A percentile compares a stretch with the other conserved stretches of the same genome.
Conservation (phyloP, 148 eudicot species). For the Rhododendron henanense region DNA sequence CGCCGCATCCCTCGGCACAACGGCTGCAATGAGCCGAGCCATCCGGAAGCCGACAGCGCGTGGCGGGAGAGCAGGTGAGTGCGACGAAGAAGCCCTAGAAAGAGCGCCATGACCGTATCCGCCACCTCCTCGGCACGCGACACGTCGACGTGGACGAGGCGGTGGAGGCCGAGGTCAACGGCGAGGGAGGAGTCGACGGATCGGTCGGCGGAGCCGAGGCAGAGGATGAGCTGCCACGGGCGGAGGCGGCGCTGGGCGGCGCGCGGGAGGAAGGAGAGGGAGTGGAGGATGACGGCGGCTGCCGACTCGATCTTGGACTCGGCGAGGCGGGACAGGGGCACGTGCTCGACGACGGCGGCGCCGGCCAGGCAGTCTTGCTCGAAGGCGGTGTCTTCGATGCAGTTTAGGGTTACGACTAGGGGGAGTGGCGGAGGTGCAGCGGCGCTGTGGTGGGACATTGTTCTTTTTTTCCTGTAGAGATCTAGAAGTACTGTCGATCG, state of each 20-base stretch:
- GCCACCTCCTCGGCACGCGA: conserved; percentile 91
- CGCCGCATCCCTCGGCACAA: conserved; percentile 95
- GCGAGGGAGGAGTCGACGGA: conserved; percentile 89
- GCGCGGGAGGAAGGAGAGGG: conserved; percentile 92
- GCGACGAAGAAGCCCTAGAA: conserved; percentile 71
- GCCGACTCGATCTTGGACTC: conserved; percentile 78
- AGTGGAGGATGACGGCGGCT: conserved; percentile 81
- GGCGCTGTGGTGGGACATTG: conserved; percentile 29
- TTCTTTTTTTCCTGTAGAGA: neutral
- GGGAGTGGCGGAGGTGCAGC: conserved; percentile 40
- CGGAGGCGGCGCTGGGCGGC: conserved; percentile 97
- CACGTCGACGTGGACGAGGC: conserved; percentile 83
- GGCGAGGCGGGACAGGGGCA: conserved; percentile 67
- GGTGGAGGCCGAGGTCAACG: conserved; percentile 64
- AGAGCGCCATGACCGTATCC: conserved; percentile 84
- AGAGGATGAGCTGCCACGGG: conserved; percentile 82
- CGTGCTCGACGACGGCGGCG: conserved; percentile 72
- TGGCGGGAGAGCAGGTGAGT: conserved; percentile 84
- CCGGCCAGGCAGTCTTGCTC: conserved; percentile 70
- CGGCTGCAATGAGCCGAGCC: conserved; percentile 97
- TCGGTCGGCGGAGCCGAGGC: conserved; percentile 93
- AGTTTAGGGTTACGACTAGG: conserved; percentile 75
- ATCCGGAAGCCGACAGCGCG: conserved; percentile 79
- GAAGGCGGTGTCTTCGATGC: conserved; percentile 70
- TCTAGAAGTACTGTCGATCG: neutral